These are phyloP conservation scores for Lipomyces mesembrius DNA, from an alignment of 805 yeast genomes.

Conservation along the genomic window DNA sequence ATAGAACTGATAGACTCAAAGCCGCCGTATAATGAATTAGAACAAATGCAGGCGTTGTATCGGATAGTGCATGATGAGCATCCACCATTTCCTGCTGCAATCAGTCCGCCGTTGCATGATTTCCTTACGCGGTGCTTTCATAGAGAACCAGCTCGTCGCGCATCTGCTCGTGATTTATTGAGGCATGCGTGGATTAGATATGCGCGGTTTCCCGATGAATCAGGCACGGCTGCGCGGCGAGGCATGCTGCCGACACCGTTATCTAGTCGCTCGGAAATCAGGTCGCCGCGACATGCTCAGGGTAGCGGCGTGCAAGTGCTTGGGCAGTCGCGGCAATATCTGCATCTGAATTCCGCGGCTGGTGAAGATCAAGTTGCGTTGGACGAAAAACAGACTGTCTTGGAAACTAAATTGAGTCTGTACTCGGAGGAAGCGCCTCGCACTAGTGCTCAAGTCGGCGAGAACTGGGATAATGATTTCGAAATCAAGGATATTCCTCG, in stretches of 20 bases:
- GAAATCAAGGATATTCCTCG: conserved; percentile 12
- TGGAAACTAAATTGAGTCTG: background rate
- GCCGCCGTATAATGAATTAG: conserved; percentile 82
- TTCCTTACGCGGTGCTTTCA: conserved; percentile 72
- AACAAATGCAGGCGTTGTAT: conserved; percentile 79
- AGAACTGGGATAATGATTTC: conserved; percentile 27
- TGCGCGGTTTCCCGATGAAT: conserved; percentile 11
- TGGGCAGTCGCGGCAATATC: conserved; percentile 15
- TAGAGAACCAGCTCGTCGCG: conserved; percentile 65
- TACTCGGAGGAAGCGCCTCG: background rate
- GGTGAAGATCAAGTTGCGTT: background rate
- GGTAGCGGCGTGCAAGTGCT: conserved; percentile 1
- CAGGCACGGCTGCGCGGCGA: conserved; percentile 12
- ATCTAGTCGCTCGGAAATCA: background rate
- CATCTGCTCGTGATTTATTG: conserved; percentile 59
- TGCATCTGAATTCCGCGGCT: conserved; percentile 6
- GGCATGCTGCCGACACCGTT: conserved; percentile 4
- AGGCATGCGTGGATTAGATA: conserved; percentile 51
- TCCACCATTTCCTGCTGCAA: conserved; percentile 65
- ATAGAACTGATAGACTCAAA: conserved; percentile 82
- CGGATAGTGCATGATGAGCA: conserved; percentile 78
- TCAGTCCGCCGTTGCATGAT: conserved; percentile 50
- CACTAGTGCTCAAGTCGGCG: background rate
- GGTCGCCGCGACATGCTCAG: background rate
- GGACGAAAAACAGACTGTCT: background rate